Evolutionary conservation across 306 rosid genomes (phyloP).

Genomic region (Dalbergia cochinchinensis): DNA sequence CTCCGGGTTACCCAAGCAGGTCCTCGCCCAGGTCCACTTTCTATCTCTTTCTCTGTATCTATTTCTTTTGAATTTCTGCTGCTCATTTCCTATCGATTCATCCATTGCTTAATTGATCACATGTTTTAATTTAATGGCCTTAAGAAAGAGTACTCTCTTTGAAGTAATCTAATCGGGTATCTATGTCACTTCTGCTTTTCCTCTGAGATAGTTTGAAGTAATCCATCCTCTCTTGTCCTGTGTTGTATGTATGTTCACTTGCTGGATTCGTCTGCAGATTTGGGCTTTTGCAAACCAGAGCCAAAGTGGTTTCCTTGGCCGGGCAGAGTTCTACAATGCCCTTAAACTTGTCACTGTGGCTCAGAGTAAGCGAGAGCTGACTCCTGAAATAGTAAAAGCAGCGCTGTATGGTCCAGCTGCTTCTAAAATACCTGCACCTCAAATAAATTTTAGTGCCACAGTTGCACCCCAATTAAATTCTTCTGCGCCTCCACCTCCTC

Average conservation of each 20-base stretch:
- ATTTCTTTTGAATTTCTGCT: slow-evolving; percentile 9
- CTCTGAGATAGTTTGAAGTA: neutral
- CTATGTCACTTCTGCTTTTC: neutral
- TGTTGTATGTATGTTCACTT: neutral
- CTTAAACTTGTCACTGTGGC: slow-evolving; percentile 99
- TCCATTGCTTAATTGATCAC: slow-evolving; percentile 10
- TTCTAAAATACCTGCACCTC: slow-evolving; percentile 95
- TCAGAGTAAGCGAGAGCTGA: slow-evolving; percentile 88
- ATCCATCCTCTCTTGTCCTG: neutral
- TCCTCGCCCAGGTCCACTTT: slow-evolving; percentile 78
- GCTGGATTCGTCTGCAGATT: slow-evolving; percentile 64
- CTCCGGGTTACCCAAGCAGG: slow-evolving; percentile 83
- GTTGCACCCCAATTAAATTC: slow-evolving; percentile 60
- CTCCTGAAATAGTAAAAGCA: slow-evolving; percentile 90
- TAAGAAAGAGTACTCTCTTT: neutral
- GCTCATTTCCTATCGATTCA: neutral
- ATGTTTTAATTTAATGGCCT: neutral
- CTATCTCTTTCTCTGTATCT: neutral
- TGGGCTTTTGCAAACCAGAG: slow-evolving; percentile 86
- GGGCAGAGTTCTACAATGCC: slow-evolving; percentile 93
- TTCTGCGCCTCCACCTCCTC: slow-evolving; percentile 41
- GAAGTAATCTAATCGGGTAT: neutral
- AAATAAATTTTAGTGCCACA: slow-evolving; percentile 64
- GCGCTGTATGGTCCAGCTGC: slow-evolving; percentile 92
- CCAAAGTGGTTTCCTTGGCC: slow-evolving; percentile 84